Conservation (phyloP, 192 early-diverging fungal species). For the Gonapodya sp. region DNA sequence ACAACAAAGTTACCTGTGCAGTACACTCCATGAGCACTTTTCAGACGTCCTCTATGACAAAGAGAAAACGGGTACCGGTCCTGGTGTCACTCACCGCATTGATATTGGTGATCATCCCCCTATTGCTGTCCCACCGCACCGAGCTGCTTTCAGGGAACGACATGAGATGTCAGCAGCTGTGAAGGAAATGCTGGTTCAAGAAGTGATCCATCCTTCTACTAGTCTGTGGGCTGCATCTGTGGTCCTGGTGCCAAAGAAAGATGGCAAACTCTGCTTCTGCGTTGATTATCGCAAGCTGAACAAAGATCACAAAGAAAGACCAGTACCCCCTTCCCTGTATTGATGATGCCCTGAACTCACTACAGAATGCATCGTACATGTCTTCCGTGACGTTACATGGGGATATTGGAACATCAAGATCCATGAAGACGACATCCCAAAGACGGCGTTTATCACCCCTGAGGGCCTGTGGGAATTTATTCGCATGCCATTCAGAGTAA, state of each 20-base stretch:
- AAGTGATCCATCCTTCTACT: not conserved
- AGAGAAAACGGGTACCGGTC: not conserved
- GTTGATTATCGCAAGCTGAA: not conserved
- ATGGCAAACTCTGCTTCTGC: not conserved
- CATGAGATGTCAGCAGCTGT: not conserved
- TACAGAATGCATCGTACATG: not conserved
- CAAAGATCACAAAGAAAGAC: not conserved
- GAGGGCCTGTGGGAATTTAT: conserved; percentile 28
- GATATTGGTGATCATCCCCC: not conserved
- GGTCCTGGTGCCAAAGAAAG: not conserved
- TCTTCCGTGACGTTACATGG: not conserved
- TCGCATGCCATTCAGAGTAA: conserved; percentile 31
- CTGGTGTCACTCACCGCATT: too few species aligned
- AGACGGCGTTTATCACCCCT: conserved; percentile 21
- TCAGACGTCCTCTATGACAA: not conserved
- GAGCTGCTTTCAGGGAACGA: not conserved
- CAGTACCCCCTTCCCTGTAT: not conserved
- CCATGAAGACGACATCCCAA: conserved; percentile 13
- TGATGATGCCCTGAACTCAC: not conserved
- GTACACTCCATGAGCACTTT: not conserved
- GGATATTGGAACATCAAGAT: conserved; percentile 21
- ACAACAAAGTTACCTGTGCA: not conserved
- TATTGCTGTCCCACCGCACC: not conserved
- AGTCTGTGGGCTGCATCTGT: not conserved
- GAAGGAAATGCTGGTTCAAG: not conserved